Conservation (phyloP, 495 filamentous ascomycete genomes). For the Sabuloglossum arenarium region DNA sequence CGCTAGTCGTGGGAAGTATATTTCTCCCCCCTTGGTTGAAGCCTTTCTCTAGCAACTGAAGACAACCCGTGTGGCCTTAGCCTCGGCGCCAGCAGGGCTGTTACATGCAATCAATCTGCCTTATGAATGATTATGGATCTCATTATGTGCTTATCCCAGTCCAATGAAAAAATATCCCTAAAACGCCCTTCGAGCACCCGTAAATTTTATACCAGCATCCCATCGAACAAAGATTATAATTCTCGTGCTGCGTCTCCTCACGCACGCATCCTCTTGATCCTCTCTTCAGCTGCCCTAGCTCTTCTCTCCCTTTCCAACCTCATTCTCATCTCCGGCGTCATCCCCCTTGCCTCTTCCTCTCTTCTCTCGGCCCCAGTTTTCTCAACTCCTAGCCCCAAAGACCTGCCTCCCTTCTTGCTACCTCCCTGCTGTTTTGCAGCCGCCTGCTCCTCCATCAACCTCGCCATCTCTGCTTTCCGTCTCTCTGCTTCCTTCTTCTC, state of each 20-base stretch:
- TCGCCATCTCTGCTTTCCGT: constrained; percentile 22
- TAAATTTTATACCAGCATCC: not conserved
- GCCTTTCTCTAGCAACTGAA: no score
- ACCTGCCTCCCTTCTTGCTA: constrained; percentile 21
- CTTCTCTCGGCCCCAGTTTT: constrained; percentile 56
- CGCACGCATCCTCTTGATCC: constrained; percentile 44
- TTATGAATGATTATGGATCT: no score
- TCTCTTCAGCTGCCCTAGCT: constrained; percentile 72
- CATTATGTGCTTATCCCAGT: not conserved
- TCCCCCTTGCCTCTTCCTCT: constrained; percentile 60
- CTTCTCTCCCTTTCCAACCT: constrained; percentile 61
- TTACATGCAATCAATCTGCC: no score
- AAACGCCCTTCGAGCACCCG: not conserved
- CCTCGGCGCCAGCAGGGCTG: no score
- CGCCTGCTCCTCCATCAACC: constrained; percentile 20
- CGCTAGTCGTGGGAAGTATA: no score
- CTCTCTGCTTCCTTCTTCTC: constrained; percentile 35
- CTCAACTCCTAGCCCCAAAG: constrained; percentile 21
- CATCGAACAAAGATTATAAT: not conserved
- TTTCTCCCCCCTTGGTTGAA: no score
- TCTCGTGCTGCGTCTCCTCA: not conserved
- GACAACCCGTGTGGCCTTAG: no score
- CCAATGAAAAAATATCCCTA: not conserved
- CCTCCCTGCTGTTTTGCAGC: constrained; percentile 9
- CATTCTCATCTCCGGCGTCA: constrained; percentile 69